Conservation (phyloP, 1,284 basidiomycete species). For the Pholiota adiposa region DNA sequence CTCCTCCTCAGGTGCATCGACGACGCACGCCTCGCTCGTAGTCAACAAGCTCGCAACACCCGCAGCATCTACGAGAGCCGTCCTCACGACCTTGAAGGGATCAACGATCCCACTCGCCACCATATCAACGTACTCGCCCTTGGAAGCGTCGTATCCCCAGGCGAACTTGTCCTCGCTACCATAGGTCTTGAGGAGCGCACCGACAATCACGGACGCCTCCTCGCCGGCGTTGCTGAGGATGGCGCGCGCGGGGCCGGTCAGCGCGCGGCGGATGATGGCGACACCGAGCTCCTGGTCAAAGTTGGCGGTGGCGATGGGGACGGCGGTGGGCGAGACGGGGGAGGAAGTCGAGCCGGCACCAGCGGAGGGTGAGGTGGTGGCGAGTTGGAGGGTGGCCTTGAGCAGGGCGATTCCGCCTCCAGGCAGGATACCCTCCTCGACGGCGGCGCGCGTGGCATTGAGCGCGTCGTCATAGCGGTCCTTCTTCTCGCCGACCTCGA, state of each 20-base stretch:
- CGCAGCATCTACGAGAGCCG: conserved; percentile 87
- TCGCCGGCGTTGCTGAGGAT: conserved; percentile 97
- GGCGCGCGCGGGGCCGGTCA: conserved; percentile 84
- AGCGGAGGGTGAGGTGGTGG: conserved; percentile 57
- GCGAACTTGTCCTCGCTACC: conserved; percentile 71
- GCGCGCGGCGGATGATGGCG: conserved; percentile 88
- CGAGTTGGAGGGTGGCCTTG: conserved; percentile 86
- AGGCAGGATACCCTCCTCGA: conserved; percentile 97
- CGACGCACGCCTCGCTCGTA: conserved; percentile 92
- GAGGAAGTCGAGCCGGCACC: conserved; percentile 38
- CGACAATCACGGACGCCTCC: conserved; percentile 93
- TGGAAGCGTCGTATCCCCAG: conserved; percentile 91
- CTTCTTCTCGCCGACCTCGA: conserved; percentile 99
- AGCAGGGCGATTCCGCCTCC: conserved; percentile 93
- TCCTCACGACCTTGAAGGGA: conserved; percentile 91
- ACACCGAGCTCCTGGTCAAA: conserved; percentile 99
- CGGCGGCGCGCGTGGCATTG: conserved; percentile 96
- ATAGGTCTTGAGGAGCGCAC: conserved; percentile 78
- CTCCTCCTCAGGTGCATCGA: conserved; percentile 89
- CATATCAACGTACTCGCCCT: conserved; percentile 95
- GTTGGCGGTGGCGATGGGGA: conserved; percentile 82
- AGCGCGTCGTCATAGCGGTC: conserved; percentile 98
- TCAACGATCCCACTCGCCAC: conserved; percentile 93
- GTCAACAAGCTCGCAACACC: conserved; percentile 91
- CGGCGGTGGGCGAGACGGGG: conserved; percentile 57